phyloP scores from a whole-genome alignment of 768 basidiomycete species.

The Hericium erinaceus region DNA sequence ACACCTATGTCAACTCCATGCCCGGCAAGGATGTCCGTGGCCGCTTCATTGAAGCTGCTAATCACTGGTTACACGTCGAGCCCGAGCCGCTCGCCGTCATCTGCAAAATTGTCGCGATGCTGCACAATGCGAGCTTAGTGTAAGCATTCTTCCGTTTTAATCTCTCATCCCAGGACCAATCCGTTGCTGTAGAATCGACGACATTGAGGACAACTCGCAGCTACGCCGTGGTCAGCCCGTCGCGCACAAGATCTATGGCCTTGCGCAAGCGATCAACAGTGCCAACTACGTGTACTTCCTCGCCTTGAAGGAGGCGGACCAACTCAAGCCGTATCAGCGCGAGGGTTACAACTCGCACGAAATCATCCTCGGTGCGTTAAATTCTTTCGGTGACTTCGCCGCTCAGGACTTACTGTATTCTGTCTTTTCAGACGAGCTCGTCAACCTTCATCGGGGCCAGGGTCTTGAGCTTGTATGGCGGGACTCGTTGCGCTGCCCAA shows the following conservation, averaged over 20 bases:
- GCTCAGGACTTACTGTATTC: not conserved
- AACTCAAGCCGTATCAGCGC: conserved; percentile 24
- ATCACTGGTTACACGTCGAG: conserved; percentile 76
- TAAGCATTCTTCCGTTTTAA: too few relatives aligned
- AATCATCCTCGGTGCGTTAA: not conserved
- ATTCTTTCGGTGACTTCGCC: not conserved
- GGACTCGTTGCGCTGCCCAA: conserved; percentile 83
- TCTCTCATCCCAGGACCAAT: too few relatives aligned
- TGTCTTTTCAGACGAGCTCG: conserved; percentile 15
- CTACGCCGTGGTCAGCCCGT: conserved; percentile 81
- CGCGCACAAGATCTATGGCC: conserved; percentile 91
- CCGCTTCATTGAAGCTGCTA: conserved; percentile 87
- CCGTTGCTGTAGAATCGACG: conserved; percentile 82
- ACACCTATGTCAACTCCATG: conserved; percentile 68
- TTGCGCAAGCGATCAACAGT: conserved; percentile 94
- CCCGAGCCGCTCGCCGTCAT: conserved; percentile 66
- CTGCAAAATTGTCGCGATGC: conserved; percentile 78
- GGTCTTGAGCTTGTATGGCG: conserved; percentile 93
- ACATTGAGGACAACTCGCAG: conserved; percentile 89
- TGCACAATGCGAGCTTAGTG: conserved; percentile 92
- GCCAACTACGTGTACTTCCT: conserved; percentile 97
- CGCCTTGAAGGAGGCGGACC: conserved; percentile 77
- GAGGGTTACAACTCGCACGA: not conserved
- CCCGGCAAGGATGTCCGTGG: conserved; percentile 92
- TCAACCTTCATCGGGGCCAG: conserved; percentile 79